Evolutionary conservation across 2,329 filamentous ascomycete species (phyloP), one percentile per base, ranked within the genome.

Genomic region (Aspergillus bombycis): DNA sequence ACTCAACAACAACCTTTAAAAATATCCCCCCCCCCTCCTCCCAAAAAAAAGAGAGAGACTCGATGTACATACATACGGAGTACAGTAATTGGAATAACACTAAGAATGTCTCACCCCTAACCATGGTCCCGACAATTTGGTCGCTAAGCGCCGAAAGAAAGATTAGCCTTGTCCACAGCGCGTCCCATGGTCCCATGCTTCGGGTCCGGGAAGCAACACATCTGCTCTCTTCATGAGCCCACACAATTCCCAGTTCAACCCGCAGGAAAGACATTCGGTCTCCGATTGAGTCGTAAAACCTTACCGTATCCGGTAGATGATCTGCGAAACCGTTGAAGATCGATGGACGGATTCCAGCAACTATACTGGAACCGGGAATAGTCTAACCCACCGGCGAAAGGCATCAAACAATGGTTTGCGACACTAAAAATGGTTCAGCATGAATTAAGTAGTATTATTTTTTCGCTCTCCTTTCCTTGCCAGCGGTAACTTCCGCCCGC

Each of bases 291-390:
- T 55, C 52, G 32, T 36, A 21, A 28, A 46, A 55, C 52, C 21
- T 38, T 36, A 36, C 52, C 30, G 12, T 10, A 55, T 36, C 38
- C 14, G 52, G 52, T 32, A 55, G 7, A 2, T 38, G 52, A 55
- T 55, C 52, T 55, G 34, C 52, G 16, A 55, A 8, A 55, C 52
- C 52, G 52, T 55, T 55, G 52, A 55, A 55, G 52, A 55, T 55
- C 52, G 21, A 38, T 55, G 21, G 52, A 38, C 12, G 52, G 52
- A 11, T 23, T 55, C 32, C 32, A 38, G 30, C 12, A 19, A 55
- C 52, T 38, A 55, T 55, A 26, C 52, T 38, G 34, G 23, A 55
- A 55, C 6, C 12, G 30, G 52, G n/a, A 16, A 8, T 55, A 55
- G 34, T 38, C 21, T 16, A 23, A 11, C 32, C 32, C 34, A 55